These are phyloP conservation scores for Coemansia sp. DNA, from an alignment of 192 early-diverging fungal genomes.

Conservation along the genomic window DNA sequence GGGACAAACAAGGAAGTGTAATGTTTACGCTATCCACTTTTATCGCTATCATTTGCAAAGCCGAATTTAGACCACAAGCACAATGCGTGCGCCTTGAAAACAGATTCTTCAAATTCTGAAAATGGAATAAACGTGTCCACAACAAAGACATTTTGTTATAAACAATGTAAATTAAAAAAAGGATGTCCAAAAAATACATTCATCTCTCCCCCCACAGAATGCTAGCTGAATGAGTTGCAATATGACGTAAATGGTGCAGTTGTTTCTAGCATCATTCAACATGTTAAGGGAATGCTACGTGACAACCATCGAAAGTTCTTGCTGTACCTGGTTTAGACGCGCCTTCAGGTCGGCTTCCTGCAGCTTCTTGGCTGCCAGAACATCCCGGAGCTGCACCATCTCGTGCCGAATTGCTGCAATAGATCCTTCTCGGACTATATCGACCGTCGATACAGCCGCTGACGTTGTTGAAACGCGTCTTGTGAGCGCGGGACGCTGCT, in stretches of 20 bases:
- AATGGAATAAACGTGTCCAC: too few species aligned
- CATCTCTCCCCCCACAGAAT: too few species aligned
- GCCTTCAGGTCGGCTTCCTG: constrained; percentile 12
- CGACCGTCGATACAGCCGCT: constrained; percentile 12
- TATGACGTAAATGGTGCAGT: too few species aligned
- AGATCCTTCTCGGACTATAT: constrained; percentile 38
- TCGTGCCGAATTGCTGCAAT: constrained; percentile 33
- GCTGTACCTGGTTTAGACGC: constrained; percentile 39
- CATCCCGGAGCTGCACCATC: constrained; percentile 33
- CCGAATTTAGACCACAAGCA: not conserved
- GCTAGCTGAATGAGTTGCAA: too few species aligned
- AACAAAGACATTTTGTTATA: too few species aligned
- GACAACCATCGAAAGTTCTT: constrained; percentile 27
- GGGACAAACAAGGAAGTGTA: too few species aligned
- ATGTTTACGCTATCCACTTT: too few species aligned
- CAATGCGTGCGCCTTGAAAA: not conserved
- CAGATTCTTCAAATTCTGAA: not conserved
- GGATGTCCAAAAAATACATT: too few species aligned
- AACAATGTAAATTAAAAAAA: too few species aligned
- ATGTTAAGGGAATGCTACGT: constrained; percentile 5
- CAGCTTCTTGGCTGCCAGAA: constrained; percentile 28
- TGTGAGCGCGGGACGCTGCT: not conserved
- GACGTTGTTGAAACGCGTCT: constrained; percentile 3
- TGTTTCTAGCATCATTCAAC: not conserved
- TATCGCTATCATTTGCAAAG: not conserved